Base-by-base conservation (phyloP, 2,329 filamentous ascomycete species). In the Pyrenochaeta sp. region DNA sequence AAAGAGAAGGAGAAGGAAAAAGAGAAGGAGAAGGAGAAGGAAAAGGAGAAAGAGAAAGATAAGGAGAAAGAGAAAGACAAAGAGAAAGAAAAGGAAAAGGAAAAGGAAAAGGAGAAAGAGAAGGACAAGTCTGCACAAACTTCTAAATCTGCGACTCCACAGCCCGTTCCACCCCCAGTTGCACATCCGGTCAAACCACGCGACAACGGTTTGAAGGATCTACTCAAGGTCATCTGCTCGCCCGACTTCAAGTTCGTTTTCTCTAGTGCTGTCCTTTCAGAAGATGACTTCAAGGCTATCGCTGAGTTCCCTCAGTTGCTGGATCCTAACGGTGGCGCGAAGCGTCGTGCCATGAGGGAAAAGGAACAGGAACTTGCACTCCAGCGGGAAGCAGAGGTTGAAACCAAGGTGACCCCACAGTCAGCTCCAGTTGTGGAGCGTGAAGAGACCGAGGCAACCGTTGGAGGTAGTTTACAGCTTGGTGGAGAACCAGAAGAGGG, bases 401-500 rank as follows among this genome's bases (percentile, higher is more conserved):
- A 86, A 58, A 77, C 77, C 2, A 84, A 86, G 59, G 77, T 80
- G 41, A 75, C 83, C 20, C 67, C 84, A 17, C 64, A 69, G 23
- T 51, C 57, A 43, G 50, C 51, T 20, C 51, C 67, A 18, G 45
- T 53, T 23, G 49, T 61, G 36, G 81, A 83, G 39, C 81, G 83
- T 23, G 92, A 97, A 60, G 91, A 91, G 51, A 86, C 87, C 1
- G 92, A 95, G 75, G 89, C 71, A 17, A 90, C 72, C 10, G 72
- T 68, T 30, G 72, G 90, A 62, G 91, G 90, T 12, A 98, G 94
- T 72, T 82, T 95, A 52, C 93, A 96, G 53, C 83, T 98, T 15
- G 94, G 94, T 51, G 94, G 94, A 37, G 94, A 98, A 72, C 94
- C 94, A 0, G 94, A 98, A 72, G 92, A 96, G 62, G 83, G 85